phyloP scores from a whole-genome alignment of 305 asterid genomes.

The Solanum hybrid region DNA sequence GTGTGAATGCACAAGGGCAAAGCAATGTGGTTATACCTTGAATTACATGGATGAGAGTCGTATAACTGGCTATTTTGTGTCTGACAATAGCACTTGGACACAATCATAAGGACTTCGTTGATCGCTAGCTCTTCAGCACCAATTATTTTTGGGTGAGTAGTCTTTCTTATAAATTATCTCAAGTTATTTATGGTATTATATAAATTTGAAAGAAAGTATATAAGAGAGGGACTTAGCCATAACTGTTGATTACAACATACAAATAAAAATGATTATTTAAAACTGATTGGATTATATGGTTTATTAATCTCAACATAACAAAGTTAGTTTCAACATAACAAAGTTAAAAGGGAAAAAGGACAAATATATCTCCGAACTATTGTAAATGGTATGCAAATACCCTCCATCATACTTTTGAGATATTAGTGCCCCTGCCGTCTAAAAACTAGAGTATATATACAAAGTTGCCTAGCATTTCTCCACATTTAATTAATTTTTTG shows the following conservation, averaged over 20 bases:
- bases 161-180: not conserved
- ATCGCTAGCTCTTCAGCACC: constrained; percentile 67
- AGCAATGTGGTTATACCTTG: constrained; percentile 50
- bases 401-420: no score
- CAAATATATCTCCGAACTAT: no score
- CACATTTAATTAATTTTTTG: no score
- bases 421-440: accelerated
- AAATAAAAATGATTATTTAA: not conserved
- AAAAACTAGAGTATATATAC: no score
- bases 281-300: not conserved
- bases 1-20: constrained; percentile 33
- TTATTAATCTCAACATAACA: not conserved
- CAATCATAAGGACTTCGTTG: constrained; percentile 44
- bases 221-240: not conserved
- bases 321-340: no score
- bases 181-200: not conserved
- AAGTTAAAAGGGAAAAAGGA: not conserved
- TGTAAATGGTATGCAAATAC: no score
- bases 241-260: not conserved
- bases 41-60: constrained; percentile 75
- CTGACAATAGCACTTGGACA: constrained; percentile 55
- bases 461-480: no score
- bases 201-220: not conserved
- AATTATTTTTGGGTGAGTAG: constrained; percentile 62
- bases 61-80: constrained; percentile 54